These are phyloP conservation scores for Thinopyrum elongatum DNA, from an alignment of 176 grass and related monocot genomes.

Conservation along the genomic window DNA sequence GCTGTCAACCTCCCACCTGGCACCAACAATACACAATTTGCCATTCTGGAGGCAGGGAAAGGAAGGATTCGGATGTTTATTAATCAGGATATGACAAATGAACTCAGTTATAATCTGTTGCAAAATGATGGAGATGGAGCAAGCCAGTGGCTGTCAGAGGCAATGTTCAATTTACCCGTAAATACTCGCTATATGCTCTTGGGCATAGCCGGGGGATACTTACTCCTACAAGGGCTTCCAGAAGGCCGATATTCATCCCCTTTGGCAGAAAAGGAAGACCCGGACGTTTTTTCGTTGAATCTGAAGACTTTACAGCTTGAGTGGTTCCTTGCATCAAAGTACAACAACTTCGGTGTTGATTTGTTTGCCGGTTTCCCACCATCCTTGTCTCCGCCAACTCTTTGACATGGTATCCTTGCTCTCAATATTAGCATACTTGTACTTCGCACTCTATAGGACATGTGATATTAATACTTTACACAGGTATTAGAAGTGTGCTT, in stretches of 20 bases:
- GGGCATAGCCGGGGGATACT: too few relatives aligned
- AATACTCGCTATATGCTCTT: neutral
- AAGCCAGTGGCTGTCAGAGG: neutral
- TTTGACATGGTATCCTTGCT: neutral
- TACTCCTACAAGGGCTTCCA: too few relatives aligned
- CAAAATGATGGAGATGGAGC: neutral
- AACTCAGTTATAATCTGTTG: neutral
- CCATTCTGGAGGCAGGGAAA: conserved; percentile 4
- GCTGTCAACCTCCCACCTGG: neutral
- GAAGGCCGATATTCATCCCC: too few relatives aligned
- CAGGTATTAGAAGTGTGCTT: neutral
- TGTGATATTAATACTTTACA: neutral
- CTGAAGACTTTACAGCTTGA: too few relatives aligned
- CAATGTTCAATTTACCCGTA: neutral
- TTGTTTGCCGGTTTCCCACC: neutral
- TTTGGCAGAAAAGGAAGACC: neutral
- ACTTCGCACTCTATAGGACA: neutral
- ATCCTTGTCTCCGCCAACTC: neutral
- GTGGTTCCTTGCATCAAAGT: neutral
- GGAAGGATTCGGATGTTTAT: conserved; percentile 5
- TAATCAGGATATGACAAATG: neutral
- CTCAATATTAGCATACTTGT: neutral
- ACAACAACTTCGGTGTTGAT: neutral
- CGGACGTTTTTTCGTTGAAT: neutral
- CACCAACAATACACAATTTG: neutral